Evolutionary conservation across 805 yeast genomes (phyloP).

Genomic region (Sugiyamaella marilandica): DNA sequence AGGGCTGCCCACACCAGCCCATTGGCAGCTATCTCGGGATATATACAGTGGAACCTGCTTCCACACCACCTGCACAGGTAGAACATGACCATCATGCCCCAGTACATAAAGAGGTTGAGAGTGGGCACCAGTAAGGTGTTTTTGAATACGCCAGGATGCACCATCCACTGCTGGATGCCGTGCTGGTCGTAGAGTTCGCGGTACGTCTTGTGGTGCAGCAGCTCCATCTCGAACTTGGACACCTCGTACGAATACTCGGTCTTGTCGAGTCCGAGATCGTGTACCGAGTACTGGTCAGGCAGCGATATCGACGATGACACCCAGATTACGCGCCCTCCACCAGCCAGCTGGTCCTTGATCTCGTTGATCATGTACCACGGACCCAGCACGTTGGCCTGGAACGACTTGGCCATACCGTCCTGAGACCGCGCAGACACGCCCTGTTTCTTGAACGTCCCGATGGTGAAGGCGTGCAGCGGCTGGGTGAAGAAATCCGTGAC

Average conservation of each 20-base stretch:
- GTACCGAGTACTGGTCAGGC: conserved; percentile 64
- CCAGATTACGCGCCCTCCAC: conserved; percentile 74
- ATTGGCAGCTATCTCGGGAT: conserved; percentile 86
- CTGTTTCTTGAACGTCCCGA: conserved; percentile 82
- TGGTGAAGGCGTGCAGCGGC: conserved; percentile 82
- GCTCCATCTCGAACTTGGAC: conserved; percentile 80
- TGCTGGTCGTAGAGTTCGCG: conserved; percentile 41
- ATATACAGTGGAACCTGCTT: conserved; percentile 82
- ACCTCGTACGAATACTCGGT: conserved; percentile 80
- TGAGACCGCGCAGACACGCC: conserved; percentile 63
- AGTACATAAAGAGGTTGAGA: conserved; percentile 71
- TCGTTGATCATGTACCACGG: conserved; percentile 81
- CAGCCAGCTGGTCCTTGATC: conserved; percentile 49
- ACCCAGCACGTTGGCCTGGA: conserved; percentile 95
- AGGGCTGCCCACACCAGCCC: conserved; percentile 71
- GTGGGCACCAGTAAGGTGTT: conserved; percentile 74
- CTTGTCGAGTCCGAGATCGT: conserved; percentile 68
- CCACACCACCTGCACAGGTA: conserved; percentile 79
- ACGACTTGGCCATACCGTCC: conserved; percentile 82
- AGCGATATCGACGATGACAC: conserved; percentile 78
- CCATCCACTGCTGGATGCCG: conserved; percentile 67
- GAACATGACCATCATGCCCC: conserved; percentile 81
- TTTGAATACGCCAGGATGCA: conserved; percentile 92
- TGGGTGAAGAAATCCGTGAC: conserved; percentile 55
- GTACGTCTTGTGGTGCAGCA: conserved; percentile 71